Evolutionary conservation across 2,329 filamentous ascomycete species (phyloP).

Genomic region (Colletotrichum higginsianum): DNA sequence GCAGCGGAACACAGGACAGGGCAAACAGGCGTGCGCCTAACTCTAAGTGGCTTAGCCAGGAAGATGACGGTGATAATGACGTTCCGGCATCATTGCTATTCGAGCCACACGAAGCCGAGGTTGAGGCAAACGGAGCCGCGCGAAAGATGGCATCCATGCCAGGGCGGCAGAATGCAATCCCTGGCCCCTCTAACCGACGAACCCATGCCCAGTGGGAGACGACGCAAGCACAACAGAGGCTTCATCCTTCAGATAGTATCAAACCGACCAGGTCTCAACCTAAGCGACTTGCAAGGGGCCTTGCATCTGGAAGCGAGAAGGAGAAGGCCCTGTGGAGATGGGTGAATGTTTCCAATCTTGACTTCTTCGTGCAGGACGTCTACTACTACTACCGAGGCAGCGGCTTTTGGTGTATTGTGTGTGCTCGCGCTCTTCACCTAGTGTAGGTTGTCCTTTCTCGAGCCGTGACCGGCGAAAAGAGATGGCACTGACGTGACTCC

Average conservation of each 20-base stretch:
- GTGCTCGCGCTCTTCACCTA: constrained; percentile 80
- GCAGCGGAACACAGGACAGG: not conserved
- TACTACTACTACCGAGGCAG: constrained; percentile 90
- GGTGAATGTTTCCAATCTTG: constrained; percentile 91
- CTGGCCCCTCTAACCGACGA: constrained; percentile 60
- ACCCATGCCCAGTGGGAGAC: constrained; percentile 69
- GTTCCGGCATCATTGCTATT: constrained; percentile 76
- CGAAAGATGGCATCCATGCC: constrained; percentile 7
- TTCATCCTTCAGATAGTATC: constrained; percentile 59
- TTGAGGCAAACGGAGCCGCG: not conserved
- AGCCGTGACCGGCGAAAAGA: not conserved
- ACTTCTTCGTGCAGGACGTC: constrained; percentile 87
- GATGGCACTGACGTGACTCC: constrained; percentile 32
- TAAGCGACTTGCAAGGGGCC: constrained; percentile 49
- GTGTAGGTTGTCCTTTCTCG: constrained; percentile 68
- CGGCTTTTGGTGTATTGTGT: constrained; percentile 87
- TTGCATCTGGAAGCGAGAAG: constrained; percentile 60
- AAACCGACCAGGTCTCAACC: constrained; percentile 45
- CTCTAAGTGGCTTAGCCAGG: constrained; percentile 53
- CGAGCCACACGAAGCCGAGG: constrained; percentile 59
- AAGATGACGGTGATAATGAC: constrained; percentile 71
- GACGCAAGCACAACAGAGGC: constrained; percentile 65
- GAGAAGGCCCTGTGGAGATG: constrained; percentile 93
- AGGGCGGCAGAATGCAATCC: constrained; percentile 47
- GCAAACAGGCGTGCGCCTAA: constrained; percentile 40